These are phyloP conservation scores for Rostrohypoxylon terebratum DNA, from an alignment of 495 filamentous ascomycete genomes.

Conservation along the genomic window DNA sequence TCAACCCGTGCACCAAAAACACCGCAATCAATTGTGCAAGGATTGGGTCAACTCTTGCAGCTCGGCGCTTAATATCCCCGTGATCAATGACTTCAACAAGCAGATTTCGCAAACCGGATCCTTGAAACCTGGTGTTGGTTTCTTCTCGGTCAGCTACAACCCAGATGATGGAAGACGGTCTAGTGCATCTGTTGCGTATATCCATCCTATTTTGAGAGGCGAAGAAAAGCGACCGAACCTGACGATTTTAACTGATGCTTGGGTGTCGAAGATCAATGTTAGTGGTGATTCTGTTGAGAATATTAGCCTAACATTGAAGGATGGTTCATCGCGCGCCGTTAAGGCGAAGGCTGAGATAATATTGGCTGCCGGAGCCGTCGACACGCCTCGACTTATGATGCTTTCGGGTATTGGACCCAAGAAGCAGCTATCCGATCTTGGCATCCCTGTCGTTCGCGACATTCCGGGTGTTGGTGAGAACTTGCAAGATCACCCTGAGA, in stretches of 20 bases:
- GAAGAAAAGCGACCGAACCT: conserved; percentile 81
- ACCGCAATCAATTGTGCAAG: conserved; percentile 84
- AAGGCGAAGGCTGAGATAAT: conserved; percentile 76
- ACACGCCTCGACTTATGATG: conserved; percentile 78
- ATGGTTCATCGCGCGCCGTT: conserved; percentile 69
- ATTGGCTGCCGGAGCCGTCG: conserved; percentile 80
- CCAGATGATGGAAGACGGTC: conserved; percentile 81
- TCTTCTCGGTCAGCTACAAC: conserved; percentile 87
- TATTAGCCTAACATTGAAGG: conserved; percentile 73
- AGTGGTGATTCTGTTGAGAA: conserved; percentile 70
- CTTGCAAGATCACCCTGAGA: conserved; percentile 81
- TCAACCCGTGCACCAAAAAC: conserved; percentile 79
- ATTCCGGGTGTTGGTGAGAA: conserved; percentile 86
- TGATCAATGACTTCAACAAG: conserved; percentile 84
- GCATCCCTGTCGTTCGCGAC: conserved; percentile 75
- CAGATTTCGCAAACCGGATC: conserved; percentile 75
- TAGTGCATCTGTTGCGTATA: conserved; percentile 86
- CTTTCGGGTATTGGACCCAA: conserved; percentile 82
- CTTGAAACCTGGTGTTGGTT: conserved; percentile 78
- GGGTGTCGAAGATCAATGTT: conserved; percentile 81
- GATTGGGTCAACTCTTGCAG: conserved; percentile 84
- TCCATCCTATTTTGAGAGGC: conserved; percentile 83
- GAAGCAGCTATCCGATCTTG: conserved; percentile 71
- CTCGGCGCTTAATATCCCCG: conserved; percentile 76
- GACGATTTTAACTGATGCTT: conserved; percentile 81